Evolutionary conservation across 2,329 filamentous ascomycete species (phyloP), one percentile per base, ranked within the genome.

Genomic region (Sodiomyces alkalinus): DNA sequence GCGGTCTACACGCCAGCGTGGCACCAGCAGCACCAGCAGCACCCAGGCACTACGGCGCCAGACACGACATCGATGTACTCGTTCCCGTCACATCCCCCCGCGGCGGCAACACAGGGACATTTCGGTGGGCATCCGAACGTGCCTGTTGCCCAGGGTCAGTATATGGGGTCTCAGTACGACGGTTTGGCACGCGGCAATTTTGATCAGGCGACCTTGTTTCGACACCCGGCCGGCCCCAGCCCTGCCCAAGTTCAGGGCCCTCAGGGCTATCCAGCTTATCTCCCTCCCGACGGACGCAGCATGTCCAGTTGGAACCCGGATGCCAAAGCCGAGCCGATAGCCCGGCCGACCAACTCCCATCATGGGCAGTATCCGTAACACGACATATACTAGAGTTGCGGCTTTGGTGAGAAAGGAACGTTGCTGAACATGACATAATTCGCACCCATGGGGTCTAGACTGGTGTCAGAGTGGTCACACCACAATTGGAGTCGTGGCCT

Each of bases 1-100:
- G n/a, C n/a, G n/a, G 41, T 66, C 26, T 66, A 65, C 39, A 36
- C 47, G 6, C 51, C 52, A 17, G 42, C 50, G 7, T 67, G 62
- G 63, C 59, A n/a, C n/a, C n/a, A n/a, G n/a, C n/a, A n/a, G n/a
- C n/a, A n/a, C n/a, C n/a, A n/a, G n/a, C n/a, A n/a, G n/a, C n/a
- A 58, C 35, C 46, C 56, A 14, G 45, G 45, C 10, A 59, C 62
- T 3, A 49, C 53, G 1, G 49, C 55, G 0, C 46, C 62, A 0
- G 53, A 44, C 19, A 52, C 52, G 3, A 43, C 59, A 1, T 38
- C 59, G 1, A 45, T 67, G 35, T 68, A 68, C 36, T 41, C 59
- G 1, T 65, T 62, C 28, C 48, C 54, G 10, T 42, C 52, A 6
- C 55, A 62, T 29, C 52, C 53, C 14, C 35, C 47, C 4, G 42